A percentile compares a stretch with the other conserved stretches of the same genome.
These are phyloP conservation scores for Quercus phellos DNA, from an alignment of 331 rosid species.

Conservation along the genomic window DNA sequence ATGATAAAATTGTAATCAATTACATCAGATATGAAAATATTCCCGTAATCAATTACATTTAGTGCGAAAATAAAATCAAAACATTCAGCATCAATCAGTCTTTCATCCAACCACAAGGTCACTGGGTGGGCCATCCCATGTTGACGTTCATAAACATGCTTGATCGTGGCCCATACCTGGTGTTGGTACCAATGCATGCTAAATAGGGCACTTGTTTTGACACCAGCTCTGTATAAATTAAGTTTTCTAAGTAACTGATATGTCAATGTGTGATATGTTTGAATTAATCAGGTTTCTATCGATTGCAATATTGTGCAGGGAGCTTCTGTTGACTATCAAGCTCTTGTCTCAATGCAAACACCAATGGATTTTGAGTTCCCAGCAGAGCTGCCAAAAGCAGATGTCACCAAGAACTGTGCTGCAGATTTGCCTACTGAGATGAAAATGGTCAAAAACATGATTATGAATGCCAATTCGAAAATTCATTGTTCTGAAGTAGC, in stretches of 20 bases:
- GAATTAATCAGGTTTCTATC: constrained; percentile 29
- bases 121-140: too few relatives aligned
- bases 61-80: too few relatives aligned
- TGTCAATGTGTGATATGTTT: constrained; percentile 16
- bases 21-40: too few relatives aligned
- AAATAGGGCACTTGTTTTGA: background rate
- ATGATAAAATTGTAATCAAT: too few relatives aligned
- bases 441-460: constrained; percentile 19
- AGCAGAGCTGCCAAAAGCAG: constrained; percentile 37
- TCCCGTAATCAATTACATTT: too few relatives aligned
- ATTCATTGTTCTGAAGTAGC: constrained; percentile 36
- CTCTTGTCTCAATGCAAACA: constrained; percentile 33
- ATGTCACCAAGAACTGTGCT: constrained; percentile 24
- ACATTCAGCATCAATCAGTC: too few relatives aligned
- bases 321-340: constrained; percentile 34
- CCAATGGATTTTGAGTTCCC: constrained; percentile 49
- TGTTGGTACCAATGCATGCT: background rate
- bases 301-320: constrained; percentile 34
- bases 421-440: constrained; percentile 32
- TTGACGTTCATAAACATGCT: too few relatives aligned
- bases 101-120: too few relatives aligned
- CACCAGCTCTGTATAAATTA: background rate
- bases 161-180: too few relatives aligned
- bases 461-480: constrained; percentile 27
- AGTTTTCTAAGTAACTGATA: background rate